Conservation (phyloP, 78 protist genomes). For the Pirum gemmata region DNA sequence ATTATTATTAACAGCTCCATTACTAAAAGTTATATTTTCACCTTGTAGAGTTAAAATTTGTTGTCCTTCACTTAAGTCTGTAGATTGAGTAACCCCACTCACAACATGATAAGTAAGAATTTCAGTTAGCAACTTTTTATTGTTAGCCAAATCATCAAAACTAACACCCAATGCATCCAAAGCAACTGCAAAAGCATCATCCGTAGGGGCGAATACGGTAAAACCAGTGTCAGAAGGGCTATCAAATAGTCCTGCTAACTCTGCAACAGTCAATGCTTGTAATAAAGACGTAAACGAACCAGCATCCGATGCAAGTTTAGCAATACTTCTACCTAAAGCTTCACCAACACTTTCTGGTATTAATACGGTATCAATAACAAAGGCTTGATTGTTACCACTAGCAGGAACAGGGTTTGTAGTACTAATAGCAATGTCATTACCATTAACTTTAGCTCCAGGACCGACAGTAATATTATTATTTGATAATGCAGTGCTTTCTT, state of each 20-base stretch:
- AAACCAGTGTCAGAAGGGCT: not conserved
- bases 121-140: not conserved
- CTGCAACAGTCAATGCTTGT: not conserved
- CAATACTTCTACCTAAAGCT: no score
- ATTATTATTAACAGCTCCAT: no score
- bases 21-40: no score
- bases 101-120: not conserved
- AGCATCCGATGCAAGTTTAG: not conserved
- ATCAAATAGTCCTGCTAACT: not conserved
- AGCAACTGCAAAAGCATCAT: not conserved
- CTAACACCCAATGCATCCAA: not conserved
- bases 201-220: not conserved
- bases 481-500: not conserved
- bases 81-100: not conserved
- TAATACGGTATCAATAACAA: not conserved
- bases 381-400: no score
- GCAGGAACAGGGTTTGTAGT: not conserved
- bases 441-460: not conserved
- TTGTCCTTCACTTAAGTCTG: not conserved
- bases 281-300: not conserved
- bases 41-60: not conserved
- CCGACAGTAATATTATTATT: not conserved
- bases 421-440: no score
- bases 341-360: not conserved
- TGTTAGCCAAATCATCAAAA: not conserved